Base-by-base conservation (phyloP, 495 filamentous ascomycete genomes). In the Clavariopsis aquatica region DNA sequence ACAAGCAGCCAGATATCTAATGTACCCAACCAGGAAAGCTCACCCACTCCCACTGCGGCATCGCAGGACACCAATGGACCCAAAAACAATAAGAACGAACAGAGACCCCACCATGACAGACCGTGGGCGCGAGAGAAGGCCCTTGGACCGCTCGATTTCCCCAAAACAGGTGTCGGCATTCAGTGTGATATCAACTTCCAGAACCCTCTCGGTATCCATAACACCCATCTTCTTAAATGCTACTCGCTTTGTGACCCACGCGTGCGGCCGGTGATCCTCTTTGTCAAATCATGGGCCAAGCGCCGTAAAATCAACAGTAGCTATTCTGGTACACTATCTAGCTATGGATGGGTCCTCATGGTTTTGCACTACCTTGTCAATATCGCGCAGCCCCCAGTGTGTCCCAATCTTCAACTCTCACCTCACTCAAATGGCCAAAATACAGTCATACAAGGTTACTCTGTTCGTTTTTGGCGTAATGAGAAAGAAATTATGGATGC, bases 281-380 rank as follows among this genome's bases (percentile, higher is more conserved):
- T 93, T 72, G 80, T 95, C 73, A 95, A 95, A 74, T 75, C 80
- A 62, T 95, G 91, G 91, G 88, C 91, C 38, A 92, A 90, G 74
- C 79, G 80, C 31, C 84, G 91, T 46, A 85, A 83, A 59, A 93
- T 95, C 75, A 94, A 94, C 75, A 83, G 81, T 56, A 83, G 88
- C n/a, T 94, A 91, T 71, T 83, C 84, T 43, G 91, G 91, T 53
- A 93, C 89, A 0, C 79, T 95, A 34, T 90, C 87, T 69, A 90
- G 87, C 57, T 95, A 95, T 72, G 91, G 91, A 49, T 95, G 92
- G 74, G 89, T 91, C n/a, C 78, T 95, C 7, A 93, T 95, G 89
- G 86, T 90, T n/a, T 77, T 95, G n/a, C 91, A 95, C 72, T 94
- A 92, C 67, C 85, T 95, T 29, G 80, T 91, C 64, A 93, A 95